Evolutionary conservation across 805 yeast species (phyloP).

Genomic region (Cephaloascus albidus): DNA sequence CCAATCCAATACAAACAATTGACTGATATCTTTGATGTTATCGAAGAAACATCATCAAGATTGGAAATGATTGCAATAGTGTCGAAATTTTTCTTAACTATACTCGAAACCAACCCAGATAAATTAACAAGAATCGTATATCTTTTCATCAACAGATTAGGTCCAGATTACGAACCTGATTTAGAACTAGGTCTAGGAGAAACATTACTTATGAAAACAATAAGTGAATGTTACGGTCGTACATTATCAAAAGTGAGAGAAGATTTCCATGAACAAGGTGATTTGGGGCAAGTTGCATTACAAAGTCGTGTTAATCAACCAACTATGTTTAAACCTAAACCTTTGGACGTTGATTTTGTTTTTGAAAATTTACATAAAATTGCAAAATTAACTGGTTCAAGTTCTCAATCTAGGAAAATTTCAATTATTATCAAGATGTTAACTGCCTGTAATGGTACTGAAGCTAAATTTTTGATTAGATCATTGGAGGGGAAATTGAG

Average conservation of each 20-base stretch:
- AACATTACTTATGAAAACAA: constrained; percentile 75
- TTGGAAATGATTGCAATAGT: constrained; percentile 72
- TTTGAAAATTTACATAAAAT: constrained; percentile 68
- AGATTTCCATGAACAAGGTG: constrained; percentile 77
- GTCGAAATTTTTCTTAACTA: constrained; percentile 60
- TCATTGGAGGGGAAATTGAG: constrained; percentile 89
- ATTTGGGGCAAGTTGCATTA: constrained; percentile 83
- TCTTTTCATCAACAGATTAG: constrained; percentile 77
- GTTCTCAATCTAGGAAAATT: constrained; percentile 73
- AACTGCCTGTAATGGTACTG: constrained; percentile 76
- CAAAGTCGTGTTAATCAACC: constrained; percentile 79
- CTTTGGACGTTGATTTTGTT: constrained; percentile 65
- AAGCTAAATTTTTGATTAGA: constrained; percentile 85
- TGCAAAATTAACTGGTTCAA: constrained; percentile 70
- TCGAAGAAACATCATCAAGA: constrained; percentile 77
- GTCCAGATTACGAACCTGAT: constrained; percentile 91
- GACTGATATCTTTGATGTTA: constrained; percentile 60
- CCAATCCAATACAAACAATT: constrained; percentile 29
- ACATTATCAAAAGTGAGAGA: constrained; percentile 58
- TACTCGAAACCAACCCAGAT: constrained; percentile 43
- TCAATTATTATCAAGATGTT: constrained; percentile 74
- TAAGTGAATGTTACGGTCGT: constrained; percentile 85
- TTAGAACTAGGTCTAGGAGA: constrained; percentile 93
- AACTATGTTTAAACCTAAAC: constrained; percentile 86
- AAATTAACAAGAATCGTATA: constrained; percentile 63